phyloP scores from a whole-genome alignment of 352 stramenopile species.

The Albugo candida region DNA sequence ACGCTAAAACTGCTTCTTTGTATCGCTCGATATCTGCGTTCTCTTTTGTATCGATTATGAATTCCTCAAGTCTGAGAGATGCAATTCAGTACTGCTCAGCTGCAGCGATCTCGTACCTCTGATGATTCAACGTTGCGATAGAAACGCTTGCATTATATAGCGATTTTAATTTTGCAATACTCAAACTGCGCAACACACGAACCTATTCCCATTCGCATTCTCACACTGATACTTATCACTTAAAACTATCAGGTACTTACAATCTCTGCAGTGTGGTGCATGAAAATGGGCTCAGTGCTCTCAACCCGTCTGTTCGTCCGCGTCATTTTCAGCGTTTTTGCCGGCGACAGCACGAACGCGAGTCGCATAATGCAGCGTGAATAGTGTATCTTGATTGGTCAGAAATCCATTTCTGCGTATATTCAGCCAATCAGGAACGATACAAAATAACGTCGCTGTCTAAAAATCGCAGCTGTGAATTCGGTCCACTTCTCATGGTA shows the following conservation, averaged over 20 bases:
- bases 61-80: background rate
- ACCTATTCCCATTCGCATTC: background rate
- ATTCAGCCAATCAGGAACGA: too few species aligned
- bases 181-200: slow-evolving; percentile 35
- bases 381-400: background rate
- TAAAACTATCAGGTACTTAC: background rate
- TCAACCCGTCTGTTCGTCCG: background rate
- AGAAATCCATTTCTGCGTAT: too few species aligned
- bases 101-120: slow-evolving; percentile 18
- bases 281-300: slow-evolving; percentile 1
- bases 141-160: slow-evolving; percentile 66
- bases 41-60: background rate
- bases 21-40: background rate
- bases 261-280: background rate
- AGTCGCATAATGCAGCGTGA: slow-evolving; percentile 19
- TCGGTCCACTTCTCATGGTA: too few species aligned
- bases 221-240: background rate
- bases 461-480: too few species aligned
- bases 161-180: slow-evolving; percentile 49
- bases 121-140: slow-evolving; percentile 73
- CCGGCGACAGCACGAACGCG: slow-evolving; percentile 71
- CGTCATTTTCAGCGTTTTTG: slow-evolving; percentile 76
- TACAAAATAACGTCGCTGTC: too few species aligned
- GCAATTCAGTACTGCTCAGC: background rate
- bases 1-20: slow-evolving; percentile 25